Base-by-base conservation (phyloP, 768 basidiomycete species). In the Pulveroboletus sp. region DNA sequence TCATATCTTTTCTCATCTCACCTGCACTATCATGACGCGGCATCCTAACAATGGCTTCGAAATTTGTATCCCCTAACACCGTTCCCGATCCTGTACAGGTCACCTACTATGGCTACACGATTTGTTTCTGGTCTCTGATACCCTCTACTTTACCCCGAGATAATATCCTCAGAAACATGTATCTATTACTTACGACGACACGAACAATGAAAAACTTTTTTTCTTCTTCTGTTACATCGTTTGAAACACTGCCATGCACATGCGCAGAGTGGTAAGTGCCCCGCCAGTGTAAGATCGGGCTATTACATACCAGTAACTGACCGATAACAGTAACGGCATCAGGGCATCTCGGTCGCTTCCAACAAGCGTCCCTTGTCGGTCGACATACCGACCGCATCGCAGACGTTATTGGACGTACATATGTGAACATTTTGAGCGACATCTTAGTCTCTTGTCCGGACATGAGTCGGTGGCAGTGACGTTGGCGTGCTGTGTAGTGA, bases 101-200 rank as follows among this genome's bases (percentile, higher is more conserved):
- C 53, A 40, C 40, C 36, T 43, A 65, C 36, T 43, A 65, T 60
- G 64, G 29, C 36, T 56, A 45, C 64, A 61, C 39, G 54, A 53
- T 41, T n/a, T 49, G 53, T 36, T 31, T 50, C 50, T 32, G 40
- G n/a, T 50, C 40, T 51, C 43, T 27, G 56, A 67, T 67, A 67
- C 65, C 67, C 58, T 47, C 6, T 67, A 67, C 43, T 52, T 27
- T 67, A 69, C 46, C 47, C 46, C 52, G 49, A 43, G 51, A 43
- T 67, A 67, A 69, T 69, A 48, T 55, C 34, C 44, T 34, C 43
- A 50, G 52, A 57, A 57, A 57, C 40, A 47, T 67, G 65, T 67
- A 67, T 67, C 67, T 60, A 47, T 55, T 53, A 58, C 43, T 24
- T 49, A 64, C 25, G 17, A 29, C 61, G 17, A 29, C 61, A 50